Conservation (phyloP, 306 rosid genomes). For the Heteromeles arbutifolia region DNA sequence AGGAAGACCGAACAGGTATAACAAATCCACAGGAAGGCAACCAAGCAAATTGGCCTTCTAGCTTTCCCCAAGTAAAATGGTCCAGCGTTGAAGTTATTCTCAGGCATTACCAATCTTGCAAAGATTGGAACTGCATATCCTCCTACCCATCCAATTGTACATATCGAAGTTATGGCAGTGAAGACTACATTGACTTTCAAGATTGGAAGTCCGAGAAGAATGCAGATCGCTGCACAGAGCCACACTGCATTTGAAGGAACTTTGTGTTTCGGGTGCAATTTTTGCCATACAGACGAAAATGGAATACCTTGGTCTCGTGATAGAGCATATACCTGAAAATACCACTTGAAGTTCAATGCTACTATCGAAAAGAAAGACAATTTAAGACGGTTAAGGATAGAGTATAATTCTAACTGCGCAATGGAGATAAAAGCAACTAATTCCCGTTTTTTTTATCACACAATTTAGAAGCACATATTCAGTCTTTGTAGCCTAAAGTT, state of each 20-base stretch:
- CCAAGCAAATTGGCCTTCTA: slow-evolving; percentile 62
- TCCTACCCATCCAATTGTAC: slow-evolving; percentile 86
- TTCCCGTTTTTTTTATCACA: too few species aligned
- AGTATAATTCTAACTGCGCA: too few species aligned
- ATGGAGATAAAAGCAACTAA: too few species aligned
- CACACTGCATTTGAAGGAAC: slow-evolving; percentile 86
- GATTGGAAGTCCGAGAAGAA: slow-evolving; percentile 77
- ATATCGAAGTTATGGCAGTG: slow-evolving; percentile 70
- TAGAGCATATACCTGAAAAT: slow-evolving; percentile 68
- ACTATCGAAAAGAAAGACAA: too few species aligned
- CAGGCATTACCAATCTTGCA: slow-evolving; percentile 71
- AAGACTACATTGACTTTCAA: slow-evolving; percentile 63
- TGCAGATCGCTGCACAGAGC: slow-evolving; percentile 78
- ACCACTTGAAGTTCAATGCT: too few species aligned
- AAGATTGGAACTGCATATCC: slow-evolving; percentile 88
- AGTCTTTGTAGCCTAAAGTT: too few species aligned
- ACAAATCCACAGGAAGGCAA: slow-evolving; percentile 80
- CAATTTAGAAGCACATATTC: too few species aligned
- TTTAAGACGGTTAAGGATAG: too few species aligned
- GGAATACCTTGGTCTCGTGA: slow-evolving; percentile 83
- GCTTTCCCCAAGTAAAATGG: slow-evolving; percentile 80
- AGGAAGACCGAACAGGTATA: slow-evolving; percentile 81
- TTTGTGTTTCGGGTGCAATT: slow-evolving; percentile 65
- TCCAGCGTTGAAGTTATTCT: slow-evolving; percentile 59
- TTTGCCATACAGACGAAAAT: slow-evolving; percentile 55